Base-by-base conservation (phyloP, 371 early-diverging fungal species). In the Thermomucor indicae-seudaticae region DNA sequence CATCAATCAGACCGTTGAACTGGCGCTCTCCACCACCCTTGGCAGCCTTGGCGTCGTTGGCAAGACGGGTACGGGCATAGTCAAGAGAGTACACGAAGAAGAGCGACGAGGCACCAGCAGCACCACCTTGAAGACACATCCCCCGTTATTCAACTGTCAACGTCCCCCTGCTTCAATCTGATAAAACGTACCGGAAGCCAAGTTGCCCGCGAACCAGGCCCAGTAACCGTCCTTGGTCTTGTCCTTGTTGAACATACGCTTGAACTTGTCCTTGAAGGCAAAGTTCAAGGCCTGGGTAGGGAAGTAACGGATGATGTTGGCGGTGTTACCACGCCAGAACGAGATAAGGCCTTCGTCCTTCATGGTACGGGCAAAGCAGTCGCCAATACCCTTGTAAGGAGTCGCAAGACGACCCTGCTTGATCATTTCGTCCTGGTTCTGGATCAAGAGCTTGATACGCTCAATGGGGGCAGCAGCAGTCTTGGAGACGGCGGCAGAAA, bases 401-500 rank as follows among this genome's bases (percentile, higher is more conserved):
- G 62, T 57, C 41, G 78, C 62, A 39, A 85, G 84, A 69, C 86
- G 84, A 51, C 87, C 87, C 28, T 66, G 60, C 71, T 83, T 87
- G 73, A 86, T 72, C 79, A 87, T 78, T 64, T 85, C 86, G 60
- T 85, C 86, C 65, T 87, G 88, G 71, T 81, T 85, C 75, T 88
- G 89, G 65, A 91, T 78, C 57, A 89, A 71, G 42, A 89, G 78
- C 78, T 91, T 91, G 67, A 89, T 85, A 62, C 91, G 86, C 72
- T 91, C 89, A 58, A 89, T 83, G 57, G 90, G 90, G 49, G 89
- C 90, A 63, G 89, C 90, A 68, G 89, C 89, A 61, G 92, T 90
- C 84, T 92, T 92, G 78, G 92, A 91, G 75, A 91, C 88, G 65
- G 88, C 92, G 62, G 90, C 92, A 51, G 91, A 88, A 62, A 89